Base-by-base conservation (phyloP, 352 stramenopile species). In the Phytopythium oedochilum region DNA sequence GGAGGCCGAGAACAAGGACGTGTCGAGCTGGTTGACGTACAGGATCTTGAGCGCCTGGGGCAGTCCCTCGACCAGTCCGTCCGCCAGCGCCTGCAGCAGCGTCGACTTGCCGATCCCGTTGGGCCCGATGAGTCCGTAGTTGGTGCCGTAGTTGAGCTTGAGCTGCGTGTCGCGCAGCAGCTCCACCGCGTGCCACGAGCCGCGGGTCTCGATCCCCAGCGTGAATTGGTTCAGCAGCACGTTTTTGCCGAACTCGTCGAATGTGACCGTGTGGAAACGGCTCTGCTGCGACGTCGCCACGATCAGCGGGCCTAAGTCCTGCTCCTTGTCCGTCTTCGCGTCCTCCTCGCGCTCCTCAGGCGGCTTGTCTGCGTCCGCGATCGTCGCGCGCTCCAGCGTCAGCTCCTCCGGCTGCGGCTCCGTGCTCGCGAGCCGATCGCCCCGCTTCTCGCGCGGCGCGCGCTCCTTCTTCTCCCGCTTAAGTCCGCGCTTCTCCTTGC, bases 21-120 rank as follows among this genome's bases (percentile, higher is more conserved):
- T 76, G 57, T 83, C 73, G n/a, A 86, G 51, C 47, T 86, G 75
- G 50, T 86, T 83, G 46, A 86, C 70, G 55, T 83, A 86, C 63
- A 86, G 47, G 18, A 86, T 71, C 51, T 73, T 73, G 12, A 86
- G 57, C 46, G 71, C 61, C 28, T 66, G 43, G 31, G 75, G 71
- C 11, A 86, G 56, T 0, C 71, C 68, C 58, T 86, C 75, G 10
- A 85, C 66, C 2, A 98, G 63, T 63, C 96, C 89, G 26, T 96
- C 89, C 12, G 75, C 83, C 61, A 98, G 86, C 17, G 97, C 85
- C 55, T 96, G 92, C 26, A 98, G 67, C 35, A 98, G 68, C 20
- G 94, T 98, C 29, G 92, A 98, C 64, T 98, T 98, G 49, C 87
- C 87, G 40, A 83, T 81, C 3, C 74, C 73, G 57, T 88, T 84